A percentile compares a stretch with the other conserved stretches of the same genome.
Conservation (phyloP, 345 rosid species). For the Gossypium anomalum region DNA sequence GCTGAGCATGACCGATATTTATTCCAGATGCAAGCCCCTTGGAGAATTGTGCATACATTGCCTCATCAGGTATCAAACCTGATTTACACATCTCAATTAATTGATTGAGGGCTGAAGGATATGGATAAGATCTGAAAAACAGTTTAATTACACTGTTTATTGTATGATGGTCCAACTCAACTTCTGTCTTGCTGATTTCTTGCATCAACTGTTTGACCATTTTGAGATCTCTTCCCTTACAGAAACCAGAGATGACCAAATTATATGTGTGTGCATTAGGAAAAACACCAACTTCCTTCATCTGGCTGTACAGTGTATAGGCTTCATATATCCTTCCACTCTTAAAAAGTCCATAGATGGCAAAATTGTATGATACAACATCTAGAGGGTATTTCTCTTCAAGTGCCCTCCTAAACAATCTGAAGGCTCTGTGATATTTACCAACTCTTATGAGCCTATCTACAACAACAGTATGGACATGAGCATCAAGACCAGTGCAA, state of each 20-base stretch:
- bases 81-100: constrained; percentile 36
- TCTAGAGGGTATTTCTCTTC: constrained; percentile 44
- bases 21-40: constrained; percentile 7
- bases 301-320: constrained; percentile 32
- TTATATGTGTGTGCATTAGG: constrained; percentile 41
- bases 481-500: constrained; percentile 42
- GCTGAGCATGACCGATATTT: constrained; percentile 1
- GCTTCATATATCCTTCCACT: constrained; percentile 53
- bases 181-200: constrained; percentile 43
- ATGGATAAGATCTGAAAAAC: constrained; percentile 26
- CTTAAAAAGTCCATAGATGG: constrained; percentile 54
- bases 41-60: constrained; percentile 7
- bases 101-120: constrained; percentile 24
- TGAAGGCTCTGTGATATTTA: constrained; percentile 36
- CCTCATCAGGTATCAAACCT: constrained; percentile 26
- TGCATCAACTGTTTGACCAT: constrained; percentile 42
- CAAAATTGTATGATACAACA: constrained; percentile 59
- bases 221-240: constrained; percentile 39
- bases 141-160: constrained; percentile 29
- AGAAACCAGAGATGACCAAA: constrained; percentile 44
- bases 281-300: constrained; percentile 47
- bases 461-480: constrained; percentile 53
- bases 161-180: constrained; percentile 33
- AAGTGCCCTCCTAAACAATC: constrained; percentile 43
- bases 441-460: constrained; percentile 49